phyloP scores from a whole-genome alignment of 768 basidiomycete genomes.

The Boletus barrowsii region DNA sequence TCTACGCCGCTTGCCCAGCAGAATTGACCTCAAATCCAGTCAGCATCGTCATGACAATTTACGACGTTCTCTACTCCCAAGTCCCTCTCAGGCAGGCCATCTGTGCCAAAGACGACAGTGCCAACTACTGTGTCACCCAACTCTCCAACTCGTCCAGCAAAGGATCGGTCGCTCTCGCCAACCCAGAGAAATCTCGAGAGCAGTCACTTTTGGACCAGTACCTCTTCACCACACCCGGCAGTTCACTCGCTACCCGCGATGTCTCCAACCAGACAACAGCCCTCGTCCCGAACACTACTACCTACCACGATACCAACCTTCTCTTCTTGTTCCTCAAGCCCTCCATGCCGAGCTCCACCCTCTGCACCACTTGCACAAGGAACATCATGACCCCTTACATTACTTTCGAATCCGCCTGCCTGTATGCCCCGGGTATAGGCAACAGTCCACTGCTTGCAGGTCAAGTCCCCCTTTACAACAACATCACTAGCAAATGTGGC shows the following conservation, averaged over 20 bases:
- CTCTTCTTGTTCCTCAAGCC: conserved; percentile 78
- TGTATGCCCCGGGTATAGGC: conserved; percentile 73
- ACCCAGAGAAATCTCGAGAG: conserved; percentile 2
- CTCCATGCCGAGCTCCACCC: conserved; percentile 39
- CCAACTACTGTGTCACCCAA: conserved; percentile 64
- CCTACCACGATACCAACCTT: conserved; percentile 59
- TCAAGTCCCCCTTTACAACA: conserved; percentile 65
- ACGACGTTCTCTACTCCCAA: conserved; percentile 79
- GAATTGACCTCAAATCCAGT: conserved; percentile 63
- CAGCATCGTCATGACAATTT: conserved; percentile 53
- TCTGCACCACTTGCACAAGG: conserved; percentile 85
- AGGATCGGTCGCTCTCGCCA: conserved; percentile 14
- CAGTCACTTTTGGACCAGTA: conserved; percentile 20
- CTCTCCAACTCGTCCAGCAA: conserved; percentile 34
- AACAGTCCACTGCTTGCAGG: conserved; percentile 62
- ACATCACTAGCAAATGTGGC: conserved; percentile 64
- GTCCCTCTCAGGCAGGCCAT: conserved; percentile 62
- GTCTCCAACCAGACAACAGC: conserved; percentile 25
- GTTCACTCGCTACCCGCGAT: conserved; percentile 26
- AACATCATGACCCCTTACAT: conserved; percentile 75
- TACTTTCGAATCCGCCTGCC: conserved; percentile 62
- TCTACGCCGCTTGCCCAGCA: conserved; percentile 64
- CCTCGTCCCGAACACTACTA: conserved; percentile 50
- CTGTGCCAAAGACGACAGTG: conserved; percentile 72
- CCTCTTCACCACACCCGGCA: conserved; percentile 23